Percentiles rank a stretch among this genome's conserved stretches.
phyloP scores from a whole-genome alignment of 2,329 filamentous ascomycete species.

The Fusarium anthophilum region DNA sequence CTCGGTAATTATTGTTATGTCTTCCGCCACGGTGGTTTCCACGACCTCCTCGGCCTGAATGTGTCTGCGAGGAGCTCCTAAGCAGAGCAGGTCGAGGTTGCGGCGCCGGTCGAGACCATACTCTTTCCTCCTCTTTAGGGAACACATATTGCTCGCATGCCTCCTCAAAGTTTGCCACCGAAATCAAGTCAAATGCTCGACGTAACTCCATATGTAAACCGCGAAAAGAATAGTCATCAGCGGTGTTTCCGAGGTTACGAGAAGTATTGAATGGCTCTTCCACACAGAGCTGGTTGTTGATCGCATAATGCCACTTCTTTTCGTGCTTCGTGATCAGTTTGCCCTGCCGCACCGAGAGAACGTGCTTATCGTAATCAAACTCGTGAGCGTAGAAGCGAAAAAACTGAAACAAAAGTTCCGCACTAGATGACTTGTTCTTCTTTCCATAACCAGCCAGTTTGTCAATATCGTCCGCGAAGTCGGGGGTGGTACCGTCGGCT shows the following conservation, averaged over 20 bases:
- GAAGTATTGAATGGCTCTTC: conserved; percentile 95
- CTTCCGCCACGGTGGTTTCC: conserved; percentile 60
- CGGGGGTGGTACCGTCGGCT: conserved; percentile 72
- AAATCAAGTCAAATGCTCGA: conserved; percentile 84
- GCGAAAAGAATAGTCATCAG: conserved; percentile 92
- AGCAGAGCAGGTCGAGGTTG: conserved; percentile 65
- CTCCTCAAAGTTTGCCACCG: conserved; percentile 79
- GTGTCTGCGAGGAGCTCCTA: conserved; percentile 69
- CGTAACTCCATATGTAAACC: conserved; percentile 91
- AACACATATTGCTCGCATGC: conserved; percentile 90
- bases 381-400: conserved; percentile 96
- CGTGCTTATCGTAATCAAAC: conserved; percentile 85
- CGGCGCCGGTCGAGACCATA: conserved; percentile 66
- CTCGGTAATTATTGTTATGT: conserved; percentile 56
- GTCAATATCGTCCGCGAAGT: conserved; percentile 88
- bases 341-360: conserved; percentile 86
- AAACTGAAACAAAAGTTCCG: conserved; percentile 91
- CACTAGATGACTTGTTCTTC: conserved; percentile 83
- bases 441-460: conserved; percentile 77
- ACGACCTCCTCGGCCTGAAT: conserved; percentile 59
- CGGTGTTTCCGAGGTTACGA: conserved; percentile 94
- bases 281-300: conserved; percentile 89
- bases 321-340: conserved; percentile 81
- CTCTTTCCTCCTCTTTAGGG: conserved; percentile 80
- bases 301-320: conserved; percentile 85